Conservation (phyloP, 345 rosid species). For the Turnera subulata region DNA sequence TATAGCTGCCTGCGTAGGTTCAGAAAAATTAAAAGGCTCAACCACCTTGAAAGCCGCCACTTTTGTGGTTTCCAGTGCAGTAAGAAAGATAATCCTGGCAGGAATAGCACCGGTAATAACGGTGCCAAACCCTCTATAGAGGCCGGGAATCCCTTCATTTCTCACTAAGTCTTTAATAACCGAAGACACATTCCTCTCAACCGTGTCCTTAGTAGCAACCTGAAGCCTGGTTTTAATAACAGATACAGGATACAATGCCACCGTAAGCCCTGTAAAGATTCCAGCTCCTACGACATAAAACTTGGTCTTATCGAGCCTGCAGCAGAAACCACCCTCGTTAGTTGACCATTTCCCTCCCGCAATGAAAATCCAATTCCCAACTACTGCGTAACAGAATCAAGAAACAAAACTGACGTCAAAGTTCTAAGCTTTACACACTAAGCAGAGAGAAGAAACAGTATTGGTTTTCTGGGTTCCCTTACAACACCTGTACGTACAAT, state of each 20-base stretch:
- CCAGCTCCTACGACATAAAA: slow-evolving; percentile 95
- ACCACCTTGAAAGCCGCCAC: slow-evolving; percentile 62
- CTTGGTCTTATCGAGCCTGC: slow-evolving; percentile 90
- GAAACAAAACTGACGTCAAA: neutral
- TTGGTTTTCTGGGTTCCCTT: neutral
- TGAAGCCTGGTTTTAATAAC: slow-evolving; percentile 92
- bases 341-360: too few species aligned
- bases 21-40: slow-evolving; percentile 36
- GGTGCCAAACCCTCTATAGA: slow-evolving; percentile 92
- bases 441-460: neutral
- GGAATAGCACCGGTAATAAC: slow-evolving; percentile 93
- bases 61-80: slow-evolving; percentile 89
- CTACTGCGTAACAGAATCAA: neutral
- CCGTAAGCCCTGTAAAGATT: slow-evolving; percentile 87
- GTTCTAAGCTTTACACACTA: too few species aligned
- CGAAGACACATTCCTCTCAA: slow-evolving; percentile 69
- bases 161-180: slow-evolving; percentile 65
- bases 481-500: neutral
- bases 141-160: slow-evolving; percentile 90
- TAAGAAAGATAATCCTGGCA: slow-evolving; percentile 79
- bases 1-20: slow-evolving; percentile 82
- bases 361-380: too few species aligned
- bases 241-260: slow-evolving; percentile 84
- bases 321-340: slow-evolving; percentile 4
- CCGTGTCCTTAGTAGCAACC: slow-evolving; percentile 83